Percentiles rank a stretch among this genome's conserved stretches.
Evolutionary conservation across 169 alveolate genomes (phyloP).

Genomic region (Theileria annulata): DNA sequence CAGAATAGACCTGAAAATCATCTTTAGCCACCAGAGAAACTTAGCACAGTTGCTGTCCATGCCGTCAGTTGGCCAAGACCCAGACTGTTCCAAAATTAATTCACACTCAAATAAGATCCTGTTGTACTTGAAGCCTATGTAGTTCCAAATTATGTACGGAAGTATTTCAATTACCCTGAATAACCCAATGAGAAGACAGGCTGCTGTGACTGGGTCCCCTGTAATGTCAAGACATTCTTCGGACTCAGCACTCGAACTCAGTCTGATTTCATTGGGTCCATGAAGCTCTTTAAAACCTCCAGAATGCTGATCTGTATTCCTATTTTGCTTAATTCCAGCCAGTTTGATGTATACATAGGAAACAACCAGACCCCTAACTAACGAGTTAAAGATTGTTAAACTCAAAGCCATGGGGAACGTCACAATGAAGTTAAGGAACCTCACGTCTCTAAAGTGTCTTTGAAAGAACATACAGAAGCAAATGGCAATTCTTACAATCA

Average conservation of each 20-base stretch:
- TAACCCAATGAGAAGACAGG: neutral
- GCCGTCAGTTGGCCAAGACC: slow-evolving; percentile 25
- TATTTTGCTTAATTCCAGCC: neutral
- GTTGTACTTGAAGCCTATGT: slow-evolving; percentile 9
- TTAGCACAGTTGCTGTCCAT: neutral
- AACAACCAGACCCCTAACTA: neutral
- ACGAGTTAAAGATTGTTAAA: neutral
- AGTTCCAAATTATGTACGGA: neutral
- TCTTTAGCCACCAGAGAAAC: slow-evolving; percentile 26
- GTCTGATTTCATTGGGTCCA: neutral
- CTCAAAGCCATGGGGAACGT: neutral
- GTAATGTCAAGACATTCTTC: slow-evolving; percentile 16
- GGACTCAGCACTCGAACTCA: neutral
- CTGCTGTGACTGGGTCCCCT: neutral
- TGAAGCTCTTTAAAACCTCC: neutral
- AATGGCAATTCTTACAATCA: neutral
- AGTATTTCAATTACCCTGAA: slow-evolving; percentile 1
- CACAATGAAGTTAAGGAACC: neutral
- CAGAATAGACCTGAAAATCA: neutral
- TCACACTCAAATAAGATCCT: slow-evolving; percentile 4
- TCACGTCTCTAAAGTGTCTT: neutral
- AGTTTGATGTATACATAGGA: neutral
- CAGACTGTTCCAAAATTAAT: neutral
- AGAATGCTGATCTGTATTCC: neutral
- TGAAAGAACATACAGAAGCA: neutral